These are phyloP conservation scores for Candida piceae DNA, from an alignment of 805 yeast genomes.

Conservation along the genomic window DNA sequence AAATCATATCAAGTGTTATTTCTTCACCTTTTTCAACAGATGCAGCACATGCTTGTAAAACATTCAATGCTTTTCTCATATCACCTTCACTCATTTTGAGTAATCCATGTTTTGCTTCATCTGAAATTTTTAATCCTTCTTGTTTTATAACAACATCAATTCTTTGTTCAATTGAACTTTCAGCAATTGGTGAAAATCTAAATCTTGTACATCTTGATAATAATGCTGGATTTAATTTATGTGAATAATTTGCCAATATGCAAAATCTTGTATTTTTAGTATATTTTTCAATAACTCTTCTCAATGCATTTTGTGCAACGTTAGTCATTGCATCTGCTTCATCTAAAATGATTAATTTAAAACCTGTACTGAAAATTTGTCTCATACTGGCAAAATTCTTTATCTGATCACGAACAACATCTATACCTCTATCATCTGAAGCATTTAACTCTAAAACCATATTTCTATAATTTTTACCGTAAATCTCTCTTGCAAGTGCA, in stretches of 20 bases:
- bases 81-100: constrained; percentile 83
- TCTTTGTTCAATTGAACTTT: constrained; percentile 63
- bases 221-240: constrained; percentile 91
- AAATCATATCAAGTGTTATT: constrained; percentile 71
- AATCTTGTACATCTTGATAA: constrained; percentile 93
- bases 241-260: constrained; percentile 92
- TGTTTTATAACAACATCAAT: constrained; percentile 61
- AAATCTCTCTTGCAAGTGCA: constrained; percentile 82
- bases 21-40: constrained; percentile 49
- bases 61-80: constrained; percentile 93
- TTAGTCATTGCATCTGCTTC: constrained; percentile 96
- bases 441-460: constrained; percentile 96
- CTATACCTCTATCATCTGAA: constrained; percentile 95
- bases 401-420: constrained; percentile 95
- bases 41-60: constrained; percentile 89
- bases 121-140: constrained; percentile 57
- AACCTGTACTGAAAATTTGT: constrained; percentile 83
- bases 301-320: constrained; percentile 77
- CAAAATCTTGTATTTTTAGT: constrained; percentile 95
- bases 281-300: constrained; percentile 85
- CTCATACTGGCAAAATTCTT: constrained; percentile 94
- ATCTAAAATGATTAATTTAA: constrained; percentile 86
- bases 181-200: constrained; percentile 78
- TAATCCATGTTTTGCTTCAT: constrained; percentile 61
- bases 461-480: constrained; percentile 73